These are phyloP conservation scores for Colletotrichum tropicale DNA, from an alignment of 2,329 filamentous ascomycete species.

Conservation along the genomic window DNA sequence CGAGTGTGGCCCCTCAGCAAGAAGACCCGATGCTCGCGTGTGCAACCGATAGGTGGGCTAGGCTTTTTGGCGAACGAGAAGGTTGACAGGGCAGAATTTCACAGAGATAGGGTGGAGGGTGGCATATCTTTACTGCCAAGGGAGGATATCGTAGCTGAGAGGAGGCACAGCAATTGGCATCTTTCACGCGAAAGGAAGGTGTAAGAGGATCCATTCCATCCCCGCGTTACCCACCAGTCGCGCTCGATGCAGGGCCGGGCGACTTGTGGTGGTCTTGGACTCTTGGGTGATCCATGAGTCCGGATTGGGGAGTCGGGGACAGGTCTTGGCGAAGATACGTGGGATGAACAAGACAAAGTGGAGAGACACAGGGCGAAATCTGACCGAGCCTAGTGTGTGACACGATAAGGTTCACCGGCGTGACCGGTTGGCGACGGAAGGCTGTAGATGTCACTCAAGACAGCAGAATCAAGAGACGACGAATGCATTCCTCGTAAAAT, in stretches of 20 bases:
- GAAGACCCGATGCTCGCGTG: background rate
- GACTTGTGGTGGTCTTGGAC: background rate
- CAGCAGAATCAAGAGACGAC: background rate
- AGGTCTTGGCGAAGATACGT: background rate
- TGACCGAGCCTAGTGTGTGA: too few relatives aligned
- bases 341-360: background rate
- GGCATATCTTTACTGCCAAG: slow-evolving; percentile 8
- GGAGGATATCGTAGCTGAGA: background rate
- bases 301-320: slow-evolving; percentile 1
- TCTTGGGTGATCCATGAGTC: slow-evolving; percentile 4
- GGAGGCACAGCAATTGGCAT: slow-evolving; percentile 5
- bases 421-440: background rate
- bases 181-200: slow-evolving; percentile 20
- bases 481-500: background rate
- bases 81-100: background rate
- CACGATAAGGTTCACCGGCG: too few relatives aligned
- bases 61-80: background rate
- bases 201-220: slow-evolving; percentile 17
- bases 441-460: rapidly evolving
- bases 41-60: background rate
- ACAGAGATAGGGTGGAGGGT: slow-evolving; percentile 15
- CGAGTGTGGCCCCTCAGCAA: background rate
- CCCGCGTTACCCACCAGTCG: slow-evolving; percentile 14
- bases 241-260: background rate
- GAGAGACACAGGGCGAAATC: background rate